A percentile compares a stretch with the other conserved stretches of the same genome.
These are phyloP conservation scores for Domatiomyces globalis DNA, from an alignment of 2,329 filamentous ascomycete species.

Conservation along the genomic window DNA sequence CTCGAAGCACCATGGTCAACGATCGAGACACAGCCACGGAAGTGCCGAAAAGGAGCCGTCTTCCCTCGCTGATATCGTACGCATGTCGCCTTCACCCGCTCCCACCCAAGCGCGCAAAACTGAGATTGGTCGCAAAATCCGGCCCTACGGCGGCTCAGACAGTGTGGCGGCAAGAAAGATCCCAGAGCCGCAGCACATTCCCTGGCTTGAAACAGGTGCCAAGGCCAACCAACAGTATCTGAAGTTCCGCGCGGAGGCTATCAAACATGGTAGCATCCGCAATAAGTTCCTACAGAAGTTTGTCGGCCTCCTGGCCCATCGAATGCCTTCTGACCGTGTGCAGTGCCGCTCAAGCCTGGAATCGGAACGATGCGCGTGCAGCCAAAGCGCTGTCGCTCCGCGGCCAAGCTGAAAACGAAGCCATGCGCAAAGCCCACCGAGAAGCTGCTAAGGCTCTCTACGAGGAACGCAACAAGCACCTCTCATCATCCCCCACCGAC, in stretches of 20 bases:
- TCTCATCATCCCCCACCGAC: constrained; percentile 27
- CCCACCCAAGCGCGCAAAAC: constrained; percentile 34
- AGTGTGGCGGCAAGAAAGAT: constrained; percentile 73
- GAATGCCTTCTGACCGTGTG: background rate
- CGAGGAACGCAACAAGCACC: constrained; percentile 74
- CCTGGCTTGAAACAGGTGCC: constrained; percentile 90
- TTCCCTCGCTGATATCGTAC: constrained; percentile 84
- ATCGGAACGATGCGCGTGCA: constrained; percentile 88
- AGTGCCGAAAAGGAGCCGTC: constrained; percentile 57
- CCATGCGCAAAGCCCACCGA: constrained; percentile 93
- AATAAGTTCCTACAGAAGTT: constrained; percentile 97
- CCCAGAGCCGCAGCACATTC: constrained; percentile 75
- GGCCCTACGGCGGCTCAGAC: constrained; percentile 17
- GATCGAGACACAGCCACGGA: constrained; percentile 65
- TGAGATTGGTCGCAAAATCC: constrained; percentile 49
- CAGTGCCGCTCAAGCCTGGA: constrained; percentile 95
- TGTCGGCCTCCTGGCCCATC: constrained; percentile 13
- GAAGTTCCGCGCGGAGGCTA: constrained; percentile 86
- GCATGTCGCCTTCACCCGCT: constrained; percentile 79
- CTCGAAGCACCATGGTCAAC: constrained; percentile 89
- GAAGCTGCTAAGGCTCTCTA: constrained; percentile 87
- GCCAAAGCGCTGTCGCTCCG: constrained; percentile 89
- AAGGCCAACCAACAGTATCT: constrained; percentile 86
- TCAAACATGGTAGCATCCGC: constrained; percentile 87
- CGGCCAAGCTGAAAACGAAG: constrained; percentile 89